phyloP scores from a whole-genome alignment of 371 early-diverging fungal genomes.

The Mucor sp. region DNA sequence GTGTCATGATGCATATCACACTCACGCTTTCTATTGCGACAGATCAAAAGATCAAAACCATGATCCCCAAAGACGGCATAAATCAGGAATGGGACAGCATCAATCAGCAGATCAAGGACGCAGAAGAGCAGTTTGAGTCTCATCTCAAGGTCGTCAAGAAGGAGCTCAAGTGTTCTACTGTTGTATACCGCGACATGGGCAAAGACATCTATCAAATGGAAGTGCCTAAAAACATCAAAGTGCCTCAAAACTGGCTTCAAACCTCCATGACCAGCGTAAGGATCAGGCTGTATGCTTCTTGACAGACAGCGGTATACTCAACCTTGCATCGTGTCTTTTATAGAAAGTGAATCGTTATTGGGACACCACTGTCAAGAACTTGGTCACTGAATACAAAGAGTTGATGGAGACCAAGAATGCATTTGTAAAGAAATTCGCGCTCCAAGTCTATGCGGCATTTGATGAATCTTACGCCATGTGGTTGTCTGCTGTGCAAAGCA shows the following conservation, averaged over 20 bases:
- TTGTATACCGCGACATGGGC: slow-evolving; percentile 88
- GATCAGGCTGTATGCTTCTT: background rate
- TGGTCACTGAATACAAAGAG: slow-evolving; percentile 81
- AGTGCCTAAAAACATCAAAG: slow-evolving; percentile 74
- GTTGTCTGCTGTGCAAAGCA: background rate
- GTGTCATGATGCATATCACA: background rate
- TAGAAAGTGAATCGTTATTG: slow-evolving; percentile 88
- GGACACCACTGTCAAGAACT: slow-evolving; percentile 64
- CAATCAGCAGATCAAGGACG: slow-evolving; percentile 46
- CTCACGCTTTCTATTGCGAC: background rate
- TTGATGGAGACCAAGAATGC: slow-evolving; percentile 81
- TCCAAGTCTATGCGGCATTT: slow-evolving; percentile 57
- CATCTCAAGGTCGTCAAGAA: slow-evolving; percentile 67
- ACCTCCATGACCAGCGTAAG: slow-evolving; percentile 79
- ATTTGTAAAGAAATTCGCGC: slow-evolving; percentile 66
- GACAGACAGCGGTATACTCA: background rate
- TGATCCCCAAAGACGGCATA: slow-evolving; percentile 75
- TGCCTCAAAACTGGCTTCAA: slow-evolving; percentile 81
- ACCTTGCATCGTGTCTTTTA: background rate
- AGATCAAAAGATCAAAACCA: slow-evolving; percentile 51
- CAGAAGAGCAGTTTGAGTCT: slow-evolving; percentile 67
- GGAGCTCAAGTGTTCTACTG: slow-evolving; percentile 55
- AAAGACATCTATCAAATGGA: slow-evolving; percentile 97
- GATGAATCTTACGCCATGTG: background rate
- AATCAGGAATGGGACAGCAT: slow-evolving; percentile 81